Base-by-base conservation (phyloP, 257 asterid genomes). In the Plantago major region DNA sequence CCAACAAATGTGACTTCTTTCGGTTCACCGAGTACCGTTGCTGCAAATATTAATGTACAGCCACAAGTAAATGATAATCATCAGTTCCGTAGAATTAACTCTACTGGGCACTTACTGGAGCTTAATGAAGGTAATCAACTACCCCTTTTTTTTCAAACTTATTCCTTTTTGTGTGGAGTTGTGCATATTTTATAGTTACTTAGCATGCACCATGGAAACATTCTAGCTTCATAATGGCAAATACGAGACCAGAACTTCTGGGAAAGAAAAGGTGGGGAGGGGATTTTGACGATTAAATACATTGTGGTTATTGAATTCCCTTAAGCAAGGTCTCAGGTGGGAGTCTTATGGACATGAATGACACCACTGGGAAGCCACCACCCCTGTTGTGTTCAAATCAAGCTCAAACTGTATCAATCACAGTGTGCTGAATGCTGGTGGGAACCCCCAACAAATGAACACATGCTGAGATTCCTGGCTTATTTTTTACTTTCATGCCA, bases 11-110 rank as follows among this genome's bases (percentile, higher is more conserved):
- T 89, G 64, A 75, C 50, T 67, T 75, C 86, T 44, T 76, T 78
- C 65, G 87, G 81, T 71, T 84, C 99, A 49, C 86, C 95, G 14
- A 78, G 87, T 55, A 77, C 71, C 68, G 78, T 82, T 50, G 75
- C 90, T 78, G 74, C 87, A 60, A 82, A 69, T 73, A 72, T 84
- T 50, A 75, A 72, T 80, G 74, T 76, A 19, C 79, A 83, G 26
- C 73, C 84, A 38, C 91, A 84, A 63, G 68, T 81, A 9, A 65
- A 82, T 64, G 93, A 89, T 66, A 77, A 82, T 79, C 88, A 76
- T 22, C 90, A 80, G 63, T 80, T 83, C 44, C 73, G 75, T 62
- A 80, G 95, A 79, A 70, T 84, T 57, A 63, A 71, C 72, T 66
- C 88, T 42, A 79, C 72, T 64, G 90, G 83, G 62, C 84, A 79